These are phyloP conservation scores for Pseudogymnoascus sp. DNA, from an alignment of 2,329 filamentous ascomycete species.

Conservation along the genomic window DNA sequence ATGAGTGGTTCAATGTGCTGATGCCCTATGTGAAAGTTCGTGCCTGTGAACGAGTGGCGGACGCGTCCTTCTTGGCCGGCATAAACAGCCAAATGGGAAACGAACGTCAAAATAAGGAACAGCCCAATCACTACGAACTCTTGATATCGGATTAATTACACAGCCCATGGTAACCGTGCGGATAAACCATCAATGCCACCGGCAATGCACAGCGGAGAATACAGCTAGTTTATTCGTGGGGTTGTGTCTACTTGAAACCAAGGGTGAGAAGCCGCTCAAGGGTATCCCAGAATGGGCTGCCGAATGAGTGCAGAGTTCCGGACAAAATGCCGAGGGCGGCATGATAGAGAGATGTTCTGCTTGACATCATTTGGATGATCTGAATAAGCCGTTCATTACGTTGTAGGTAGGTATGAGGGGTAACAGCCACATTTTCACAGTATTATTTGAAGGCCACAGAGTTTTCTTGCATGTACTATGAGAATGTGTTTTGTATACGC, in stretches of 20 bases:
- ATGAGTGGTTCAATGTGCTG: not conserved
- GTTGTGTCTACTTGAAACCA: not conserved
- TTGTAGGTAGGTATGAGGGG: not conserved
- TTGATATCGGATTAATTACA: not conserved
- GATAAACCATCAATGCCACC: not conserved
- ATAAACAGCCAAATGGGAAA: not conserved
- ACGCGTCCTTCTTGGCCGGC: not conserved
- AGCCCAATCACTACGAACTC: not conserved
- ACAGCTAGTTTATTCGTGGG: not conserved
- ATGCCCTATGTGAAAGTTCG: too few relatives aligned
- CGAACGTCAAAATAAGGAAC: slow-evolving; percentile 9
- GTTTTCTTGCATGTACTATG: not conserved
- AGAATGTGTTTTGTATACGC: not conserved
- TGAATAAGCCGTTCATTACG: not conserved
- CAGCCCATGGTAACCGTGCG: not conserved
- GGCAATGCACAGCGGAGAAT: slow-evolving; percentile 3
- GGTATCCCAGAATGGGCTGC: not conserved
- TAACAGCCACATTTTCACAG: not conserved
- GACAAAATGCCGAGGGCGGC: not conserved
- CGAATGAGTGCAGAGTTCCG: not conserved
- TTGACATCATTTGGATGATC: not conserved
- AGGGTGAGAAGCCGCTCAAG: not conserved
- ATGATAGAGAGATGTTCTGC: not conserved
- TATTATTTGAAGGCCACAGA: not conserved
- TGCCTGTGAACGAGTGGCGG: not conserved